Evolutionary conservation across 495 filamentous ascomycete genomes (phyloP), one percentile per base, ranked within the genome.

Genomic region (Talaromyces thailandensis): DNA sequence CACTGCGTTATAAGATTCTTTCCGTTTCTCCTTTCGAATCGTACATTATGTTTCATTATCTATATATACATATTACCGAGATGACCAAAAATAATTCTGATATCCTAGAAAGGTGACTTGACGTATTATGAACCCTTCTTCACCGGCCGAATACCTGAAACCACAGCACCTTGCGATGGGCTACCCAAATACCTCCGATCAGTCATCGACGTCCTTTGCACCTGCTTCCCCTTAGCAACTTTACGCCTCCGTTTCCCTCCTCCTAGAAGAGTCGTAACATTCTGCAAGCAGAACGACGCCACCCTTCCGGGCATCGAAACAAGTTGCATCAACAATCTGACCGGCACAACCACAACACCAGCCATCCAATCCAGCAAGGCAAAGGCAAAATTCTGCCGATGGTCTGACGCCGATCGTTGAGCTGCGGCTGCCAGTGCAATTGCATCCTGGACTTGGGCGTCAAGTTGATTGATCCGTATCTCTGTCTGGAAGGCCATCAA

Each of bases 401-500:
- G 29, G 7, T 62, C 50, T 1, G 28, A 73, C 67, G 6, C 68
- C 65, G 72, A 66, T 25, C 81, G 81, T 71, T 89, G 87, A 0
- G 86, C 90, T 0, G 86, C 87, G 2, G 89, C 91, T 12, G 91
- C 88, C 14, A 97, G 76, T 1, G 89, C 80, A 51, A 96, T 79
- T 1, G 91, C 88, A 65, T 97, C 92, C 31, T 84, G 83, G 21
- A 95, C 70, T 45, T 88, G 81, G 0, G 73, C 68, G 62, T 96
- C 87, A 16, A 97, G 74, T 25, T 84, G 81, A 25, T 80, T 77
- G 37, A 98, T 81, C 18, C 89, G 84, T 18, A 81, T 80, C 53
- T 98, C 92, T 9, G 86, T 93, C 64, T 93, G 86, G 59, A 86
- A 79, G 0, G 85, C 75, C 21, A 88, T 81, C 2, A 93, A 72